Conservation (phyloP, 2,329 filamentous ascomycete species). For the Cercospora sesami region DNA sequence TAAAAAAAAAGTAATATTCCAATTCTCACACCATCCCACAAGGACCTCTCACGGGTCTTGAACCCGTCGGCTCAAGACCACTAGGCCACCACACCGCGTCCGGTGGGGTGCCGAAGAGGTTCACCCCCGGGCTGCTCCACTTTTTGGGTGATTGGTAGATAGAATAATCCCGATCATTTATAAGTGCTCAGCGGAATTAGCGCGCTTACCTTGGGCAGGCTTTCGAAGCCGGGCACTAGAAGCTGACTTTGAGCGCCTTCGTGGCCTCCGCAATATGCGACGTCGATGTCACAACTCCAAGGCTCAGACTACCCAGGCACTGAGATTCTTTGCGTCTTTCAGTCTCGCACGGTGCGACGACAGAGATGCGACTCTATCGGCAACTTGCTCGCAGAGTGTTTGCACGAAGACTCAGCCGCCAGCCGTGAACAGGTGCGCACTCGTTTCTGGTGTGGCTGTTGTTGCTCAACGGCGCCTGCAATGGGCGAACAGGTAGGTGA, state of each 20-base stretch:
- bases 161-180: not conserved
- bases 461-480: constrained; percentile 13
- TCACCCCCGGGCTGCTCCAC: not conserved
- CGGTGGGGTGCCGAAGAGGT: not conserved
- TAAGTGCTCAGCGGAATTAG: not conserved
- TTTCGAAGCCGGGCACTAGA: not conserved
- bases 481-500: not conserved
- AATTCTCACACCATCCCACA: not conserved
- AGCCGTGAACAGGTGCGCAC: not conserved
- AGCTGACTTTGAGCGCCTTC: not conserved
- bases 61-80: not conserved
- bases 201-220: not conserved
- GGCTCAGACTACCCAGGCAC: not conserved
- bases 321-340: not conserved
- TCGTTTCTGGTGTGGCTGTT: not conserved
- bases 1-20: not conserved
- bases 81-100: not conserved
- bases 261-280: not conserved
- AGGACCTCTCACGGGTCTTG: too few relatives aligned
- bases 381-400: not conserved
- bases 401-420: not conserved
- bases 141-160: not conserved
- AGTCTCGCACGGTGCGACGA: not conserved
- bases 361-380: not conserved
- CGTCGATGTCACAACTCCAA: not conserved